A percentile compares a stretch with the other conserved stretches of the same genome.
Evolutionary conservation across 192 early-diverging fungal species (phyloP).

Genomic region (Allomyces arbusculus): DNA sequence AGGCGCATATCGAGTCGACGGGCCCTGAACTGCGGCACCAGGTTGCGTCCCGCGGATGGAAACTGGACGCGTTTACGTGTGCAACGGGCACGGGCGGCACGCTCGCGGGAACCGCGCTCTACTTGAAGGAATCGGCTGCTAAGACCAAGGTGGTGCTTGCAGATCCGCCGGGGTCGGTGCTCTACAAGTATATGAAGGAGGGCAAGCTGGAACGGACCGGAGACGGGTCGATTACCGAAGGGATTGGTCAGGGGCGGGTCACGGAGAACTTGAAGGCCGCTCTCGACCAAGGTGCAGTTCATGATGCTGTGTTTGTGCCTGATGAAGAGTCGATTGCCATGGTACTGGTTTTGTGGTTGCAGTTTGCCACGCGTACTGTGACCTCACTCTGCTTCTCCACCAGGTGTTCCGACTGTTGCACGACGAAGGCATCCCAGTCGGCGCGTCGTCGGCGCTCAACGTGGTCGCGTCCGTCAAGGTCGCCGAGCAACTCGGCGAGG

Average conservation of each 20-base stretch:
- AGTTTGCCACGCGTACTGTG: no score
- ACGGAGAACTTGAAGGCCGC: slow-evolving; percentile 75
- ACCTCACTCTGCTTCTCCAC: background rate
- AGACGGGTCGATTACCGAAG: slow-evolving; percentile 70
- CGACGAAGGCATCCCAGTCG: slow-evolving; percentile 85
- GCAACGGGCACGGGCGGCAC: slow-evolving; percentile 86
- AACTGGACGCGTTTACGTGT: slow-evolving; percentile 76
- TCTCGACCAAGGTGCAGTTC: slow-evolving; percentile 37
- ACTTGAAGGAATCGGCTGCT: slow-evolving; percentile 49
- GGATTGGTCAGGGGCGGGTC: slow-evolving; percentile 85
- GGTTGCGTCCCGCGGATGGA: slow-evolving; percentile 27
- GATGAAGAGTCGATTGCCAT: slow-evolving; percentile 66
- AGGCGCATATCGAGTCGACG: slow-evolving; percentile 84
- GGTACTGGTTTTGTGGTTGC: slow-evolving; percentile 5
- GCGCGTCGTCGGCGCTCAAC: slow-evolving; percentile 79
- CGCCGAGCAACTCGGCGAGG: slow-evolving; percentile 62
- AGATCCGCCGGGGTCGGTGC: slow-evolving; percentile 84
- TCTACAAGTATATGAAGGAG: slow-evolving; percentile 61
- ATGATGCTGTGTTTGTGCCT: slow-evolving; percentile 60
- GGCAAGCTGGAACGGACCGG: slow-evolving; percentile 51
- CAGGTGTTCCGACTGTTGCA: slow-evolving; percentile 60
- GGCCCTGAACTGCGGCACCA: slow-evolving; percentile 89
- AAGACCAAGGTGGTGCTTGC: slow-evolving; percentile 63
- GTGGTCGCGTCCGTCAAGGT: slow-evolving; percentile 80
- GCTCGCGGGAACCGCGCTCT: slow-evolving; percentile 61